Percentiles rank a stretch among this genome's conserved stretches.
These are phyloP conservation scores for Astrephomene gubernaculifera DNA, from an alignment of 139 green algal genomes.

Conservation along the genomic window DNA sequence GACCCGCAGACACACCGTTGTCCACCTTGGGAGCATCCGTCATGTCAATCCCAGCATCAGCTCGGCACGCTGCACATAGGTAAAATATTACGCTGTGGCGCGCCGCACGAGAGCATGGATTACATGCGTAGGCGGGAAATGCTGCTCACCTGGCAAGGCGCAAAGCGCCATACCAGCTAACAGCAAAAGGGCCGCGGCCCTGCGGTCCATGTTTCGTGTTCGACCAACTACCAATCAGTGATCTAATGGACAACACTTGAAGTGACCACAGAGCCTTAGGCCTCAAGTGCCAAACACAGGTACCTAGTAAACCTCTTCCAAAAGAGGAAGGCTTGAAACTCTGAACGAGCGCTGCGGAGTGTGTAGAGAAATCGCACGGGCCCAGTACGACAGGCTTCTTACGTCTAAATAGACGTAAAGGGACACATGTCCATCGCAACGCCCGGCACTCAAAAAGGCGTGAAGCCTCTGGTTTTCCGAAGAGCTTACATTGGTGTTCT, in stretches of 20 bases:
- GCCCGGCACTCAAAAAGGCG: too few relatives aligned
- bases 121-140: too few relatives aligned
- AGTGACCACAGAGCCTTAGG: too few relatives aligned
- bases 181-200: slow-evolving; percentile 3
- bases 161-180: slow-evolving; percentile 1
- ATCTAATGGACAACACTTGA: slow-evolving; percentile 1
- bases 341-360: neutral
- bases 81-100: neutral
- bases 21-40: slow-evolving; percentile 50
- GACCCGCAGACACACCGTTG: slow-evolving; percentile 19
- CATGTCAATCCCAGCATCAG: slow-evolving; percentile 32
- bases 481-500: too few relatives aligned
- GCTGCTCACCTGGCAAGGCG: slow-evolving; percentile 21
- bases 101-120: too few relatives aligned
- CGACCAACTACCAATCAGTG: neutral
- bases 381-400: slow-evolving; percentile 5
- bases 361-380: neutral
- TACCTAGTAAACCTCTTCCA: too few relatives aligned
- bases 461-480: too few relatives aligned
- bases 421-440: too few relatives aligned
- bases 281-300: too few relatives aligned
- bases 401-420: slow-evolving; percentile 8
- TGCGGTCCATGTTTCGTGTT: neutral
- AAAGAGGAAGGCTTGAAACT: too few relatives aligned
- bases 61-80: slow-evolving; percentile 13